Evolutionary conservation across 805 yeast genomes (phyloP), one percentile per base, ranked within the genome.

Genomic region (Ogataea angusta): DNA sequence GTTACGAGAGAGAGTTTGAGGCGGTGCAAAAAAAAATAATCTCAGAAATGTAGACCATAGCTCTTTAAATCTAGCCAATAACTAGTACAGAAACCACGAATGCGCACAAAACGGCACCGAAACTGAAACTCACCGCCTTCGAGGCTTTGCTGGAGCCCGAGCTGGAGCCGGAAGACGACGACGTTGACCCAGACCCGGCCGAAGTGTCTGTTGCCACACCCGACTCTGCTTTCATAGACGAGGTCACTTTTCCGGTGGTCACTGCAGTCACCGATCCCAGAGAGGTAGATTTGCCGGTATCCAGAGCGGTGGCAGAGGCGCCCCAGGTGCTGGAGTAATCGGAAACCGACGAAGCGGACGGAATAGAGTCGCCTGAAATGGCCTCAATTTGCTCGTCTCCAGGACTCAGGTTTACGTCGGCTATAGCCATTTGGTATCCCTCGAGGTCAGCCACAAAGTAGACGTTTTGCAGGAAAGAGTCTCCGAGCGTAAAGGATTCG

Each of bases 391-490:
- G 59, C 30, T 59, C 64, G 5, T 54, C 58, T 17, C 44, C 47
- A 6, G 70, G 50, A 22, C 54, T 49, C 34, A 49, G 58, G 31
- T 59, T 64, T 2, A 70, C 80, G 46, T 70, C 75, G 4, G 79
- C 80, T 10, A 76, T 27, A 1, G 71, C 70, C 17, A 75, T 50
- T 39, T 67, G 66, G 19, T 60, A 51, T 29, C 64, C 60, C 24
- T 72, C 79, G 34, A 78, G 54, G 56, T 80, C 82, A 43, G 68
- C 80, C 33, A 77, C 82, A 28, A 72, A 67, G 49, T 78, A 78
- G 1, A 75, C 76, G 21, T 70, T 57, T 44, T 73, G 64, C 42
- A 80, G 54, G 57, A 80, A 73, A 5, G 72, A 62, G 54, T 77
- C 82, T 35, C 85, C 85, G 13, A 77, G 56, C 6, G 71, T 67